Evolutionary conservation across 202 grass and related monocot genomes (phyloP), one percentile per base, ranked within the genome.

Genomic region (Brachypodium distachyon): DNA sequence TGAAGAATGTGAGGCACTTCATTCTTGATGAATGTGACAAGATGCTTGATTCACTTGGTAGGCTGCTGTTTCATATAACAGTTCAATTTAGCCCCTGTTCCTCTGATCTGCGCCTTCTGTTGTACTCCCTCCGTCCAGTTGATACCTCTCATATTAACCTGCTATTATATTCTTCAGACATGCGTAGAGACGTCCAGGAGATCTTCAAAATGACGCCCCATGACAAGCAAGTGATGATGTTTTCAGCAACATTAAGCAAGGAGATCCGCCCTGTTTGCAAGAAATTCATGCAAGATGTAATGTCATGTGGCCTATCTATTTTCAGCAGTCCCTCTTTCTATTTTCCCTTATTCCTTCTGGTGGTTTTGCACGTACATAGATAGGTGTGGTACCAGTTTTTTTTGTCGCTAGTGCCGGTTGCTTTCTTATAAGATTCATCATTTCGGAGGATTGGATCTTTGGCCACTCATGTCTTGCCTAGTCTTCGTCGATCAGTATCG

Each of bases 271-370:
- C 93, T 6, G 90, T 97, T 78, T 97, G 93, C 85, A 97, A 97
- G 78, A 89, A 82, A 69, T 97, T 92, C 70, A 97, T 97, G 93
- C 93, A 92, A 97, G 93, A 97, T 97, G 93, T 97, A 97, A 97
- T 97, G 60, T 86, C 72, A 75, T 85, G 70, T 77, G 72, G 79
- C 82, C 83, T 83, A 81, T 84, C 87, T 78, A 61, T 56, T 78
- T 85, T 82, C 71, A 81, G 75, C 62, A 88, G 44, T 79, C 21
- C 74, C 70, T 79, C 49, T 39, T 88, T 70, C 31, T 81, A 78
- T 80, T 85, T 82, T 18, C 6, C 46, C 64, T n/a, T n/a, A n/a
- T n/a, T n/a, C 32, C 44, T 81, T 42, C 59, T 56, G 41, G 64
- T 2, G 54, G 54, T 57, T 29, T 27, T 46, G 39, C 21, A 40